Evolutionary conservation across 345 rosid species (phyloP).

Genomic region (Sonneratia caseolaris): DNA sequence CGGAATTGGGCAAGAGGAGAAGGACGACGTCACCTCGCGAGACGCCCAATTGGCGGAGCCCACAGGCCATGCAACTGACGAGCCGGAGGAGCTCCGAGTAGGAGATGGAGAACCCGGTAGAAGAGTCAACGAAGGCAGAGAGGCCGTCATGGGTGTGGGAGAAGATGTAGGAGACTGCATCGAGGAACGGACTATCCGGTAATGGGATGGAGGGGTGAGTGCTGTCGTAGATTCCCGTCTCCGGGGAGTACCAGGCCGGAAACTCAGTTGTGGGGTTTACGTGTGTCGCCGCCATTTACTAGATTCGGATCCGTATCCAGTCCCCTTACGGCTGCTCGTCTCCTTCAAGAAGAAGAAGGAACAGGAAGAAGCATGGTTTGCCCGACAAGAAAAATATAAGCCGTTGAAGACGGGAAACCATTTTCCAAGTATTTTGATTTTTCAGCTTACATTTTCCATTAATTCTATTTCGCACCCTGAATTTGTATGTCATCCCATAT

Average conservation of each 20-base stretch:
- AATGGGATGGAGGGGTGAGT: conserved; percentile 33
- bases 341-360: background rate
- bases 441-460: no score
- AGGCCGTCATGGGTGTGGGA: conserved; percentile 34
- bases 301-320: background rate
- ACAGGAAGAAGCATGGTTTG: background rate
- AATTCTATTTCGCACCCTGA: no score
- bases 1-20: conserved; percentile 58
- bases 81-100: conserved; percentile 33
- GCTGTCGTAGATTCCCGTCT: conserved; percentile 58
- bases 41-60: conserved; percentile 42
- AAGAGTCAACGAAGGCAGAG: conserved; percentile 47
- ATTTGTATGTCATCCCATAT: no score
- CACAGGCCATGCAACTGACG: conserved; percentile 47
- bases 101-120: conserved; percentile 53
- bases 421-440: no score
- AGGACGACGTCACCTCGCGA: conserved; percentile 58
- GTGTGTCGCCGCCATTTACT: background rate
- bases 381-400: background rate
- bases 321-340: background rate
- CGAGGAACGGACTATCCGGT: conserved; percentile 45
- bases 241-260: conserved; percentile 32
- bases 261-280: background rate
- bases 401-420: background rate
- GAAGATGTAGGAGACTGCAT: conserved; percentile 55